These are phyloP conservation scores for Fusarium tjaetaba DNA, from an alignment of 2,329 filamentous ascomycete species.

Conservation along the genomic window DNA sequence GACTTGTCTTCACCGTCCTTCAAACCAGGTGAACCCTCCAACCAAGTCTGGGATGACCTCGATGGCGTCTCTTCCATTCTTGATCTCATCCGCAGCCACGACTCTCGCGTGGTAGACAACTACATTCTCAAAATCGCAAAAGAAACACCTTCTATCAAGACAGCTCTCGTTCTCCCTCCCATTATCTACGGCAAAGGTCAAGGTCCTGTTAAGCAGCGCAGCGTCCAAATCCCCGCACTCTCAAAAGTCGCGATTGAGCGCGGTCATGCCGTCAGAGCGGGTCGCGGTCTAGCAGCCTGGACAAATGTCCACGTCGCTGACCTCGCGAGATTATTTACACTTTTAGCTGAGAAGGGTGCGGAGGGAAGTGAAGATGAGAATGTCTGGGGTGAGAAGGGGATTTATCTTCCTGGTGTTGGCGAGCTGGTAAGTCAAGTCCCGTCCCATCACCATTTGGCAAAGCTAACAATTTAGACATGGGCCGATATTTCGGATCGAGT, in stretches of 20 bases:
- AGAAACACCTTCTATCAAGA: slow-evolving; percentile 43
- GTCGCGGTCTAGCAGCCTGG: slow-evolving; percentile 49
- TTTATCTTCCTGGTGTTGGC: slow-evolving; percentile 49
- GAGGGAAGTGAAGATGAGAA: slow-evolving; percentile 31
- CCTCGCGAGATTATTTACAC: slow-evolving; percentile 44
- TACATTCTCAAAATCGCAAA: slow-evolving; percentile 47
- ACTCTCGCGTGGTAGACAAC: slow-evolving; percentile 50
- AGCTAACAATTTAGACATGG: slow-evolving; percentile 38
- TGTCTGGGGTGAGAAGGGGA: slow-evolving; percentile 52
- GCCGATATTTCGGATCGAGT: slow-evolving; percentile 46
- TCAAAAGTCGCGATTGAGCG: slow-evolving; percentile 47
- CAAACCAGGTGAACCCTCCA: slow-evolving; percentile 44
- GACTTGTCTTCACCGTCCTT: slow-evolving; percentile 48
- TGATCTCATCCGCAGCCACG: slow-evolving; percentile 40
- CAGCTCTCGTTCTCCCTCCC: slow-evolving; percentile 50
- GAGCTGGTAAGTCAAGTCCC: slow-evolving; percentile 39
- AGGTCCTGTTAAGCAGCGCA: slow-evolving; percentile 52
- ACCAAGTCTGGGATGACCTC: slow-evolving; percentile 50
- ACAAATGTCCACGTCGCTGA: slow-evolving; percentile 50
- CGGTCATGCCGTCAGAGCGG: slow-evolving; percentile 47
- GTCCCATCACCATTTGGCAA: background rate
- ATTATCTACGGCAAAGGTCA: slow-evolving; percentile 53
- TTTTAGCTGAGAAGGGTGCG: slow-evolving; percentile 46
- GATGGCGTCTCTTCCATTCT: slow-evolving; percentile 40
- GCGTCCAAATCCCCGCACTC: slow-evolving; percentile 54